phyloP scores from a whole-genome alignment of 768 basidiomycete genomes.

The Pleurotus salmoneostramineus region DNA sequence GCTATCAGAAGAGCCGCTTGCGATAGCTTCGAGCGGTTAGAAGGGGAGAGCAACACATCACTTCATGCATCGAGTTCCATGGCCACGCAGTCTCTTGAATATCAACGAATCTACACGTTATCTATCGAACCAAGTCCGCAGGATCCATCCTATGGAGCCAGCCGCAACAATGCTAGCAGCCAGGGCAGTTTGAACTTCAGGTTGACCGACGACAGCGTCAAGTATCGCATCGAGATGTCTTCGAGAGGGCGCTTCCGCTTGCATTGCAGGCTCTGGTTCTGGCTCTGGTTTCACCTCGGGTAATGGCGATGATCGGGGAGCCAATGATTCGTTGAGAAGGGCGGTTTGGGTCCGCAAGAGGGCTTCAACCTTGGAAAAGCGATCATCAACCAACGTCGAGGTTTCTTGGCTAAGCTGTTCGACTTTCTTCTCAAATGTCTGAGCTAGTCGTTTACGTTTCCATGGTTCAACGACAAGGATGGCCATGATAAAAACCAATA shows the following conservation, averaged over 20 bases:
- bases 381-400: slow-evolving; percentile 40
- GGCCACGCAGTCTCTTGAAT: no score
- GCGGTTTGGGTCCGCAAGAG: slow-evolving; percentile 45
- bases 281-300: neutral
- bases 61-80: no score
- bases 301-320: neutral
- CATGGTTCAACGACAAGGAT: slow-evolving; percentile 94
- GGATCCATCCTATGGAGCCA: slow-evolving; percentile 9
- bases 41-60: no score
- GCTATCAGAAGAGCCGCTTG: no score
- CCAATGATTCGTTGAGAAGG: slow-evolving; percentile 7
- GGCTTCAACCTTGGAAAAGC: slow-evolving; percentile 42
- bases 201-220: neutral
- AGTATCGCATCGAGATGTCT: neutral
- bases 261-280: neutral
- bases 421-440: slow-evolving; percentile 87
- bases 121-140: slow-evolving; percentile 7
- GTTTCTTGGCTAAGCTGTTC: slow-evolving; percentile 59
- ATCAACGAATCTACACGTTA: neutral
- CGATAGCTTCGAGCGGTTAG: no score
- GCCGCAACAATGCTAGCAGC: slow-evolving; percentile 3
- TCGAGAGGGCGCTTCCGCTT: neutral
- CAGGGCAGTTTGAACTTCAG: neutral
- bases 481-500: slow-evolving; percentile 87
- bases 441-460: slow-evolving; percentile 83